A percentile compares a stretch with the other conserved stretches of the same genome.
Conservation (phyloP, 345 rosid genomes). For the Trapa bicornis region DNA sequence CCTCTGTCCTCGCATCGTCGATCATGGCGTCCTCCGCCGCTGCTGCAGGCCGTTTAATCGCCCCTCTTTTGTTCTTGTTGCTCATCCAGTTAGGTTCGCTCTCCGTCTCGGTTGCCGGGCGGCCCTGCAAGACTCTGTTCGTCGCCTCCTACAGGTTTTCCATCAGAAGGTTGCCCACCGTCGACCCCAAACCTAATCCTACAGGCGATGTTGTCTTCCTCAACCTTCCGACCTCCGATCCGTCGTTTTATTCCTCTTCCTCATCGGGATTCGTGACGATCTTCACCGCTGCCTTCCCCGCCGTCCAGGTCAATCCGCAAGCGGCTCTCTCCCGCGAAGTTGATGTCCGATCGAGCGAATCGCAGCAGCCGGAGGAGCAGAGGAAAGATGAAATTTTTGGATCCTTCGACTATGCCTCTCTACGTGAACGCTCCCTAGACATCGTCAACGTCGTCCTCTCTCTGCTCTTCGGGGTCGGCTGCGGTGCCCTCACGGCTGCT, state of each 20-base stretch:
- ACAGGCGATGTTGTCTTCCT: neutral
- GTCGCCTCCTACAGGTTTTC: conserved; percentile 50
- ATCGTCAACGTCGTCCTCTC: conserved; percentile 82
- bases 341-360: neutral
- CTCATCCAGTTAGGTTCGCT: conserved; percentile 7
- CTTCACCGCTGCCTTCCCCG: neutral
- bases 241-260: neutral
- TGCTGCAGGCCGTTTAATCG: neutral
- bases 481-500: conserved; percentile 87
- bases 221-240: neutral
- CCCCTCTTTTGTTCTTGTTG: conserved; percentile 1
- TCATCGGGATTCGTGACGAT: neutral
- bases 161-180: conserved; percentile 4
- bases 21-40: conserved; percentile 6
- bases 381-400: conserved; percentile 14
- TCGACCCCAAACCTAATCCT: too few relatives aligned
- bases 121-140: conserved; percentile 34
- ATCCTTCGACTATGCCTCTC: conserved; percentile 38
- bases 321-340: neutral
- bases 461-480: conserved; percentile 80
- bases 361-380: conserved; percentile 9
- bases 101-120: conserved; percentile 15
- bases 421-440: conserved; percentile 71
- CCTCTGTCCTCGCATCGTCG: neutral
- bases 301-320: neutral